Evolutionary conservation across 352 stramenopile species (phyloP).

Genomic region (Pythium monospermum): DNA sequence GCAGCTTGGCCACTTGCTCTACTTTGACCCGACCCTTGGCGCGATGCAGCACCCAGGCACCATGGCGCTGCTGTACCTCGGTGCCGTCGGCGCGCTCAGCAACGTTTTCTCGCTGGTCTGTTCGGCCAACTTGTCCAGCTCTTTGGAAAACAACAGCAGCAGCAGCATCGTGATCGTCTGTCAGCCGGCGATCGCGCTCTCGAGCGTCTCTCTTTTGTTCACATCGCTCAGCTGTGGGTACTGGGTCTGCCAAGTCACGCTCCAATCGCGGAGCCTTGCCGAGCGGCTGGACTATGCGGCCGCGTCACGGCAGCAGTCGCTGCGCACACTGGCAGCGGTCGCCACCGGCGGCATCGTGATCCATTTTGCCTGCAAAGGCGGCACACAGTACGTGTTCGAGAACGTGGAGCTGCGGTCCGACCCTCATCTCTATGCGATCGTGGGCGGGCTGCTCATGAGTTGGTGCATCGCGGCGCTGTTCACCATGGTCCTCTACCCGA

Average conservation of each 20-base stretch:
- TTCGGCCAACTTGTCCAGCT: conserved; percentile 21
- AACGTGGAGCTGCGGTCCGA: conserved; percentile 30
- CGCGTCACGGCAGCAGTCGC: conserved; percentile 27
- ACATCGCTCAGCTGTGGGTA: conserved; percentile 35
- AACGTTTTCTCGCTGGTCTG: conserved; percentile 41
- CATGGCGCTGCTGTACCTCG: conserved; percentile 35
- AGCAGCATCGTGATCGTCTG: conserved; percentile 34
- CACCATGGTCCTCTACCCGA: conserved; percentile 14
- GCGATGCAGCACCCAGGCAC: conserved; percentile 27
- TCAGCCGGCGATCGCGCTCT: conserved; percentile 26
- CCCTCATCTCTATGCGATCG: conserved; percentile 36
- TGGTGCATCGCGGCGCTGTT: conserved; percentile 26
- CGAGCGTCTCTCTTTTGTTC: conserved; percentile 28
- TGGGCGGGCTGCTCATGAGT: conserved; percentile 24
- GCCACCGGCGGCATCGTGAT: conserved; percentile 15
- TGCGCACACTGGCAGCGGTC: conserved; percentile 8
- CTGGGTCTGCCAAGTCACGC: conserved; percentile 32
- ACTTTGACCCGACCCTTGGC: conserved; percentile 17
- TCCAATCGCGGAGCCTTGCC: conserved; percentile 25
- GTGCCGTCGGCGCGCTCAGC: conserved; percentile 31
- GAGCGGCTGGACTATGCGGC: conserved; percentile 23
- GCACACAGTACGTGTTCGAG: conserved; percentile 19
- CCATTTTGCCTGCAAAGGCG: conserved; percentile 27
- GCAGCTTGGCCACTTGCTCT: not conserved
- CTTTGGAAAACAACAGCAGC: conserved; percentile 1